Evolutionary conservation across 768 basidiomycete genomes (phyloP).

Genomic region (Lactifluus subvellereus): DNA sequence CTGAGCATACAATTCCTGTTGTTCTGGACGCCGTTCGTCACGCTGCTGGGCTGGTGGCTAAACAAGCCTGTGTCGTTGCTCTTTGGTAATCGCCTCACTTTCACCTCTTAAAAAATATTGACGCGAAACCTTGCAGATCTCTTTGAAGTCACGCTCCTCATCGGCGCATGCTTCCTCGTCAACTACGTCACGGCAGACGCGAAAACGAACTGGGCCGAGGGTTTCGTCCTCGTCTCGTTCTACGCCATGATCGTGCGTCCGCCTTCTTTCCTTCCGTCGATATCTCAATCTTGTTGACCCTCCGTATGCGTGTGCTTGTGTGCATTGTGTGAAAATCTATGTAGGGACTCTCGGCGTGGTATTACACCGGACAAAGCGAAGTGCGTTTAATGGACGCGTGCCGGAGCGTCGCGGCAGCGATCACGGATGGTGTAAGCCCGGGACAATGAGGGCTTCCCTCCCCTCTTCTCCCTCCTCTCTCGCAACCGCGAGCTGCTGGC

Average conservation of each 20-base stretch:
- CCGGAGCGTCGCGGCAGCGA: conserved; percentile 35
- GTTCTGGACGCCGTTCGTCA: conserved; percentile 74
- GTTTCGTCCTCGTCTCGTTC: conserved; percentile 58
- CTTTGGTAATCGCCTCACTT: conserved; percentile 44
- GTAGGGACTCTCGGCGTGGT: conserved; percentile 63
- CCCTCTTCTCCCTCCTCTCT: neutral
- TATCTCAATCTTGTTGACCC: no score
- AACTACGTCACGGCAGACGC: conserved; percentile 75
- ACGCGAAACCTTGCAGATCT: conserved; percentile 40
- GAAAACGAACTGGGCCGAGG: conserved; percentile 78
- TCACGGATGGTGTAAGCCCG: conserved; percentile 22
- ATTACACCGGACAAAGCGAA: conserved; percentile 53
- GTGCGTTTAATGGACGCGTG: conserved; percentile 41
- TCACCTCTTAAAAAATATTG: no score
- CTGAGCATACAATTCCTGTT: conserved; percentile 71
- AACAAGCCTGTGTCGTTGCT: conserved; percentile 54
- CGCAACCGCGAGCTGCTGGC: neutral
- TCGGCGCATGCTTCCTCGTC: conserved; percentile 68
- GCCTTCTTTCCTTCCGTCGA: neutral
- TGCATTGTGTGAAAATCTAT: neutral
- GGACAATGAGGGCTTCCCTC: neutral
- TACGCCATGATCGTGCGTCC: conserved; percentile 57
- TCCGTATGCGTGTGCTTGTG: neutral
- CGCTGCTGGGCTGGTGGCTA: conserved; percentile 64
- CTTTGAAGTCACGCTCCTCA: conserved; percentile 58